A percentile compares a stretch with the other conserved stretches of the same genome.
Evolutionary conservation across 208 protist species (phyloP).

Genomic region (Crithidia brevicula): DNA sequence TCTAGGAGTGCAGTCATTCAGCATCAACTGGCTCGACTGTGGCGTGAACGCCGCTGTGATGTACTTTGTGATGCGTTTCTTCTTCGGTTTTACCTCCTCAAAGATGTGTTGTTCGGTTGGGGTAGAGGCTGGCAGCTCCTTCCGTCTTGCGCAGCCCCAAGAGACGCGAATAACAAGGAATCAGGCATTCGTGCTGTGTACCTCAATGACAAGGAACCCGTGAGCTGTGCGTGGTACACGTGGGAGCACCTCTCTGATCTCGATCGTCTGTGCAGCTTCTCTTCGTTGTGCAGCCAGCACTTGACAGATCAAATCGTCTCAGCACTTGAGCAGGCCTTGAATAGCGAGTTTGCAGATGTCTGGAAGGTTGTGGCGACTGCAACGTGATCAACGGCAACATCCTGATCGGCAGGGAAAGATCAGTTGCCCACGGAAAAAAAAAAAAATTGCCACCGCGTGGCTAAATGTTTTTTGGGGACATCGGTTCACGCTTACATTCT

Average conservation of each 20-base stretch:
- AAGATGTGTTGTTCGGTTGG: slow-evolving; percentile 26
- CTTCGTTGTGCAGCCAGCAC: slow-evolving; percentile 14
- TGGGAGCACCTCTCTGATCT: slow-evolving; percentile 12
- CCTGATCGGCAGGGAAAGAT: too few species aligned
- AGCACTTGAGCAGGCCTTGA: slow-evolving; percentile 3
- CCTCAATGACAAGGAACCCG: neutral
- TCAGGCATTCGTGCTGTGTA: neutral
- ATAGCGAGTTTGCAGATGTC: slow-evolving; percentile 18
- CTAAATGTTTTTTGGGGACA: too few species aligned
- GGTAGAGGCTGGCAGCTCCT: slow-evolving; percentile 8
- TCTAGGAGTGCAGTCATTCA: neutral
- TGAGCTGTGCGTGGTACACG: neutral
- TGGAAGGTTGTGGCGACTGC: neutral
- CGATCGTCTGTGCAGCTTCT: slow-evolving; percentile 9
- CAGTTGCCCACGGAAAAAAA: too few species aligned
- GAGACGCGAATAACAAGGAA: too few species aligned
- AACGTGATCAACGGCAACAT: neutral
- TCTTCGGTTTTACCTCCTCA: slow-evolving; percentile 14
- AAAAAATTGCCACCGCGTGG: too few species aligned
- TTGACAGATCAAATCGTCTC: slow-evolving; percentile 10
- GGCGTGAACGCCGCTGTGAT: neutral
- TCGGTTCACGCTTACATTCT: too few species aligned
- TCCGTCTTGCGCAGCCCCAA: slow-evolving; percentile 1
- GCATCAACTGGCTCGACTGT: neutral
- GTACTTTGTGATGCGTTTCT: slow-evolving; percentile 1